Evolutionary conservation across 129 eudicot species (phyloP), one percentile per base, ranked within the genome.

Genomic region (Artemisia argyi): DNA sequence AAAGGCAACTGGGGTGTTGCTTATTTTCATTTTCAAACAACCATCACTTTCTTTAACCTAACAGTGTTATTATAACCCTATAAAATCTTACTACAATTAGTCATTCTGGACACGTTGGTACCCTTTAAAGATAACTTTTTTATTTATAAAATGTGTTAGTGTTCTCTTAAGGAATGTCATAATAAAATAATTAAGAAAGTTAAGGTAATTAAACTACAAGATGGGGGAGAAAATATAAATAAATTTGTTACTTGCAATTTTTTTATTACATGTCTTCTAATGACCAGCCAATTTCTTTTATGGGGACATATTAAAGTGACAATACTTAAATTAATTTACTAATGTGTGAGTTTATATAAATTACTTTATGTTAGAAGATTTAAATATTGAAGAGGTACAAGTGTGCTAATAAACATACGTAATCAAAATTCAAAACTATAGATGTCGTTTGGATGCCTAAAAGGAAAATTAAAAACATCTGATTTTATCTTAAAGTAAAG

Each of bases 31-130:
- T 2, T 26, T 26, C 30, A 26, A 26, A 26, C 30, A 26, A 26
- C 2, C 46, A 49, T 76, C 69, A 16, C 51, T 67, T 59, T 58
- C 80, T 47, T 56, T 39, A 42, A 76, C 80, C 80, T 76, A 67
- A 66, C 73, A 56, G 18, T 48, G 35, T 28, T 65, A 46, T 75
- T 47, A 66, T 66, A 46, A 66, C 47, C 66, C 35, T 30, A 30
- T 30, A 30, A 30, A 30, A 30, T 49, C 44, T 55, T 66, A 48
- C 74, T 15, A n/a, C 59, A 12, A 48, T 28, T 48, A n/a, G 7
- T 54, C 63, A 62, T 66, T 65, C 22, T 55, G 62, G 49, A 68
- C 80, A 67, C 80, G 80, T 76, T 18, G 61, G 32, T 20, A 17
- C 35, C 35, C 35, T 30, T 1, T 16, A 17, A 1, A n/a, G n/a